These are phyloP conservation scores for Pythium rishiriense DNA, from an alignment of 352 stramenopile species.

Conservation along the genomic window DNA sequence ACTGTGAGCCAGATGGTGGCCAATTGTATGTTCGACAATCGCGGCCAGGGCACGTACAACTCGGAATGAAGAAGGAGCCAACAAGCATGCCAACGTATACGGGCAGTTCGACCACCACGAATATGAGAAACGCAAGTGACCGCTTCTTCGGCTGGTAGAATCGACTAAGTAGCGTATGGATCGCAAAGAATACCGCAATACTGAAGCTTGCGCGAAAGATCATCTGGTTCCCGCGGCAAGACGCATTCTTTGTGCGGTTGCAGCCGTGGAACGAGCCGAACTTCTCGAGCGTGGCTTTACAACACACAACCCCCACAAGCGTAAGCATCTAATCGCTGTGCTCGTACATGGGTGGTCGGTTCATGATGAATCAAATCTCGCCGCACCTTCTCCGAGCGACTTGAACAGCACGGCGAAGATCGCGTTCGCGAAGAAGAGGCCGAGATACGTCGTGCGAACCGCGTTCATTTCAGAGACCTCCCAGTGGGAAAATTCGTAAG, in stretches of 20 bases:
- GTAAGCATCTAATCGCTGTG: background rate
- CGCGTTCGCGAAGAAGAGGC: conserved; percentile 73
- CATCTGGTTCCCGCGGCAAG: conserved; percentile 68
- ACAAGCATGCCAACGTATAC: conserved; percentile 54
- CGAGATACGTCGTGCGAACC: conserved; percentile 51
- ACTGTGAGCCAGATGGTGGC: background rate
- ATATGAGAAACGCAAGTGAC: conserved; percentile 30
- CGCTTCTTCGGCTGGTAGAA: conserved; percentile 35
- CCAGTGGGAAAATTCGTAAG: background rate
- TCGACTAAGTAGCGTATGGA: conserved; percentile 47
- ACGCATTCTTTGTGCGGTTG: conserved; percentile 35
- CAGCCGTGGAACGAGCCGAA: conserved; percentile 73
- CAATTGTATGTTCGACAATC: background rate
- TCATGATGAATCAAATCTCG: no score
- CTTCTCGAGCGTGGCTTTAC: conserved; percentile 32
- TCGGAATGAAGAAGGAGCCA: conserved; percentile 76
- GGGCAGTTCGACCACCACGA: conserved; percentile 46
- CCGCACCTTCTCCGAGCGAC: conserved; percentile 52
- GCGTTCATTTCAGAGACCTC: conserved; percentile 28
- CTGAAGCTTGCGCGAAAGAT: conserved; percentile 72
- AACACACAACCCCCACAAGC: background rate
- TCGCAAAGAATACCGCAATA: conserved; percentile 55
- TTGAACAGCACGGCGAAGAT: conserved; percentile 69
- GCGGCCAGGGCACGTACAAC: conserved; percentile 26
- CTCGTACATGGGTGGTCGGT: no score